These are phyloP conservation scores for Chaetomium sp. DNA, from an alignment of 2,329 filamentous ascomycete genomes.

Conservation along the genomic window DNA sequence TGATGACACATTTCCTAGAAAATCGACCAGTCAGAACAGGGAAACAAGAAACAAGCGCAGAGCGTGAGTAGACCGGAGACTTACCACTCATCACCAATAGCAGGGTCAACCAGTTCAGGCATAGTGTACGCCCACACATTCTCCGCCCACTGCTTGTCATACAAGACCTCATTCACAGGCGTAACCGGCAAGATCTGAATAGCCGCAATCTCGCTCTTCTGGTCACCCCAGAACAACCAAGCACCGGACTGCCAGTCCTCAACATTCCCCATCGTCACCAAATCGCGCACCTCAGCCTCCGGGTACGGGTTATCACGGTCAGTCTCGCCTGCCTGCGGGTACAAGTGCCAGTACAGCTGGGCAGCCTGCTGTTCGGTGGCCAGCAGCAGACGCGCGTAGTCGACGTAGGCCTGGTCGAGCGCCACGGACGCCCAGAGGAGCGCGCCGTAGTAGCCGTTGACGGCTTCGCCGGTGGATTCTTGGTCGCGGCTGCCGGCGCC, in stretches of 20 bases:
- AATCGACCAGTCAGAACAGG: not conserved
- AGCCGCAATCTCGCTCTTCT: not conserved
- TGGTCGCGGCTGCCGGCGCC: not conserved
- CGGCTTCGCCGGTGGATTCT: not conserved
- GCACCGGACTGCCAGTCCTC: not conserved
- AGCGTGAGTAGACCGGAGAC: too few species aligned
- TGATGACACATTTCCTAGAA: not conserved
- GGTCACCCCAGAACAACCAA: not conserved
- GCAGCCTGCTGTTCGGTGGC: not conserved
- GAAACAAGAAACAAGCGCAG: not conserved
- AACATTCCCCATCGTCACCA: not conserved
- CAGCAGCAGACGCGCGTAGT: not conserved
- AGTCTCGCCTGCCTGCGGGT: not conserved
- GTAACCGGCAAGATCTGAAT: constrained; percentile 1
- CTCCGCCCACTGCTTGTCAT: not conserved
- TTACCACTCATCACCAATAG: not conserved
- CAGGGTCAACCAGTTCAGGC: not conserved
- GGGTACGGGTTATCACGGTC: not conserved
- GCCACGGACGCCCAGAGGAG: not conserved
- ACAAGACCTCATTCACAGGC: not conserved
- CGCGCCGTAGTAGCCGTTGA: not conserved
- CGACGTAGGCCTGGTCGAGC: not conserved
- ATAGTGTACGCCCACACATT: constrained; percentile 2
- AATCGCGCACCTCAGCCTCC: not conserved
- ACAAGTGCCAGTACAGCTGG: not conserved